These are phyloP conservation scores for Phytophthora fragariae DNA, from an alignment of 352 stramenopile genomes.

Conservation along the genomic window DNA sequence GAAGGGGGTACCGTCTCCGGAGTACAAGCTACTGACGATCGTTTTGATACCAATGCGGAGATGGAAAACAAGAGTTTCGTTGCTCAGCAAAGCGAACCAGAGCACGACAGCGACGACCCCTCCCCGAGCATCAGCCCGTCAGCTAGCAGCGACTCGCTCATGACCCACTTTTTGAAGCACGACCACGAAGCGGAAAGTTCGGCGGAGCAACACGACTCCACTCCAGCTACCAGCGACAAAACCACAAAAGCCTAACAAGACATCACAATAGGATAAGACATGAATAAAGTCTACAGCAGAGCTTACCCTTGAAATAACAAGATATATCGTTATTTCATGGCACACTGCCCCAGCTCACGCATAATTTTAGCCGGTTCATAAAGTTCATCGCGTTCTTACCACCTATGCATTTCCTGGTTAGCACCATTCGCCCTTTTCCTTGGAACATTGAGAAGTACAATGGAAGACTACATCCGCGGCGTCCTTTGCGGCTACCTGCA, in stretches of 20 bases:
- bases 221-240: neutral
- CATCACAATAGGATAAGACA: constrained; percentile 5
- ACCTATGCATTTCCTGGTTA: neutral
- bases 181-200: constrained; percentile 12
- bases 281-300: neutral
- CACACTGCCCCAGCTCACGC: neutral
- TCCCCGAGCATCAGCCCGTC: constrained; percentile 29
- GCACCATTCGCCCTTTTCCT: neutral
- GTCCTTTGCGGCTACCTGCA: constrained; percentile 72
- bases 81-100: constrained; percentile 35
- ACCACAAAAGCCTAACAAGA: constrained; percentile 1
- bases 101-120: constrained; percentile 44
- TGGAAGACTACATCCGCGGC: constrained; percentile 82
- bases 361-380: constrained; percentile 26
- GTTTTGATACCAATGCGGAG: neutral
- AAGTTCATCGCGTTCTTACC: constrained; percentile 26
- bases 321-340: neutral
- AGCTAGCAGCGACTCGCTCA: constrained; percentile 8
- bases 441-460: constrained; percentile 14
- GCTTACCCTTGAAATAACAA: neutral
- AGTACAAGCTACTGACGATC: neutral
- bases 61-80: constrained; percentile 19
- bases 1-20: neutral
- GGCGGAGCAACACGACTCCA: neutral
- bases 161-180: constrained; percentile 6